Evolutionary conservation across 192 early-diverging fungal species (phyloP), one percentile per base, ranked within the genome.

Genomic region (Podila clonocystis): DNA sequence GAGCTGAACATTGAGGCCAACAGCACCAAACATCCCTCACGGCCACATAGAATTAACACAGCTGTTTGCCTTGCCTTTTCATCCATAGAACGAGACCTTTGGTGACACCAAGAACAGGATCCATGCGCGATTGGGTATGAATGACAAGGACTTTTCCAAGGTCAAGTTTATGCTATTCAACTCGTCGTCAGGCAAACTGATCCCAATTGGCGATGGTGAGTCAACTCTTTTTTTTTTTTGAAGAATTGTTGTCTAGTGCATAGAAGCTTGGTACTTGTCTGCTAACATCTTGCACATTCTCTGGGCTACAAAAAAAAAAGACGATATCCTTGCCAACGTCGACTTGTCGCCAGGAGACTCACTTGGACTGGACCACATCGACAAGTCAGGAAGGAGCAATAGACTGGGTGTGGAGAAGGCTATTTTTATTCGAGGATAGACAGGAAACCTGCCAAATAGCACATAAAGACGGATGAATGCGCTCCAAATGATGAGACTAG

Each of bases 61-160:
- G 2, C 38, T 13, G 33, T 33, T 33, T 33, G 33, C 22, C 2
- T 22, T 55, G 8, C 59, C 28, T 26, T 61, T 24, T 12, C 30
- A 26, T 58, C n/a, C n/a, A 12, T 61, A 90, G 84, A 92, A 86
- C 67, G 94, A 96, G 68, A 24, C 75, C 31, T 89, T 93, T 68
- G 52, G 84, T 11, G 89, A 88, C 8, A 93, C 93, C 20, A 93
- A 91, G 87, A 70, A 70, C 65, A 85, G 95, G 8, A 83, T 97
- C 63, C 89, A 89, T 70, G 72, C 49, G 57, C 79, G 89, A 52
- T 83, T 92, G 45, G 93, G 93, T 28, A 84, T 93, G 87, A 85
- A 85, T 75, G 93, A 95, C 62, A 94, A 93, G 83, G 95, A 97
- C 45, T 92, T 92, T 65, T 85, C 77, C 2, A 90, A 90, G 67